Conservation (phyloP, 306 rosid genomes). For the Castanea sativa region DNA sequence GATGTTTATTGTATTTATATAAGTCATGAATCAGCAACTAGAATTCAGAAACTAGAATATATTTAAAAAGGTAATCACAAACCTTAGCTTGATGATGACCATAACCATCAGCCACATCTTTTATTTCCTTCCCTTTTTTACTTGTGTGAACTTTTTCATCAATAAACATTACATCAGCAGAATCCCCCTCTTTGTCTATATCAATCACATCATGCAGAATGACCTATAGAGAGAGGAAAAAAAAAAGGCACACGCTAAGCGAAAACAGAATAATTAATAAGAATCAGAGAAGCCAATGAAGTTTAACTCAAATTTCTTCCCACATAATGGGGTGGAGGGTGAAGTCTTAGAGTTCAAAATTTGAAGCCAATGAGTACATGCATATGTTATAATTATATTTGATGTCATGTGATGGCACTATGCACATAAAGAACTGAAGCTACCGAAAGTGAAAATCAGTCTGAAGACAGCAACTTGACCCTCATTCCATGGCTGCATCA, state of each 20-base stretch:
- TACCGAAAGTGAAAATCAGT: too few relatives aligned
- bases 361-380: too few relatives aligned
- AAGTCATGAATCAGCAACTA: constrained; percentile 20
- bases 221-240: constrained; percentile 32
- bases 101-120: constrained; percentile 32
- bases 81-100: constrained; percentile 50
- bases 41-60: constrained; percentile 8
- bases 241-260: neutral
- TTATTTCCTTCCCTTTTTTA: constrained; percentile 57
- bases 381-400: neutral
- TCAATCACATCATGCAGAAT: constrained; percentile 49
- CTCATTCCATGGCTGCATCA: too few relatives aligned
- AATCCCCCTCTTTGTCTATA: constrained; percentile 47
- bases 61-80: constrained; percentile 25
- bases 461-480: too few relatives aligned
- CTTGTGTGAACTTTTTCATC: constrained; percentile 37
- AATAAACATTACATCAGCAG: constrained; percentile 34
- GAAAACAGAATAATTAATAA: neutral
- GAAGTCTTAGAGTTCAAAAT: too few relatives aligned
- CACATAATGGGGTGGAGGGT: too few relatives aligned
- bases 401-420: too few relatives aligned
- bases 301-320: neutral
- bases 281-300: neutral
- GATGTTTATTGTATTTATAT: neutral
- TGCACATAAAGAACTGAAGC: too few relatives aligned